phyloP scores from a whole-genome alignment of 768 basidiomycete genomes.

The Lactifluus hygrophoroides region DNA sequence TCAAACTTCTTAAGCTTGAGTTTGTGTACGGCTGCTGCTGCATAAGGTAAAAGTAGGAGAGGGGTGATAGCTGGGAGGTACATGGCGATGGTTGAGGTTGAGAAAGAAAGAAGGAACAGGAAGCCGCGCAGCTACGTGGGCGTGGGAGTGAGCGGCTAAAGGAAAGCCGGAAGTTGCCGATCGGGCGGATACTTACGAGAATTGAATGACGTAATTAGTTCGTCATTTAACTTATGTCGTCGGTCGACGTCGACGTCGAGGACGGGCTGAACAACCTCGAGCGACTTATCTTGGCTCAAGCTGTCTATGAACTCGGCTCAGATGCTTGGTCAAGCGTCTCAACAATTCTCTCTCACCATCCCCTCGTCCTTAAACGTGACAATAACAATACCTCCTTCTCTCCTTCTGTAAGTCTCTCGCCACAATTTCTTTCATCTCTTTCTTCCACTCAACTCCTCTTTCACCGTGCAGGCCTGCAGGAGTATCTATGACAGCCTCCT shows the following conservation, averaged over 20 bases:
- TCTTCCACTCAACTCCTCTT: not conserved
- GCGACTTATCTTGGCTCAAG: constrained; percentile 76
- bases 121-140: too few species aligned
- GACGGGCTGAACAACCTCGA: constrained; percentile 40
- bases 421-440: constrained; percentile 10
- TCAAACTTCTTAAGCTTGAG: constrained; percentile 87
- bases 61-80: constrained; percentile 35
- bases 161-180: constrained; percentile 15
- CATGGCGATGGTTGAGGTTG: constrained; percentile 30
- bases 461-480: not conserved
- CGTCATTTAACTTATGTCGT: not conserved
- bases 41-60: constrained; percentile 39
- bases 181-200: not conserved
- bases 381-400: constrained; percentile 59
- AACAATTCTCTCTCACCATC: constrained; percentile 58
- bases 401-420: constrained; percentile 41
- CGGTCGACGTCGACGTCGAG: not conserved
- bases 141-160: too few species aligned
- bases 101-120: too few species aligned
- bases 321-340: constrained; percentile 61
- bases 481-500: constrained; percentile 4
- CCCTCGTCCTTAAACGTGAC: constrained; percentile 49
- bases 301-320: constrained; percentile 74
- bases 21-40: constrained; percentile 55
- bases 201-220: constrained; percentile 4